A percentile compares a stretch with the other conserved stretches of the same genome.
These are phyloP conservation scores for Phytophthora sp. DNA, from an alignment of 352 stramenopile genomes.

Conservation along the genomic window DNA sequence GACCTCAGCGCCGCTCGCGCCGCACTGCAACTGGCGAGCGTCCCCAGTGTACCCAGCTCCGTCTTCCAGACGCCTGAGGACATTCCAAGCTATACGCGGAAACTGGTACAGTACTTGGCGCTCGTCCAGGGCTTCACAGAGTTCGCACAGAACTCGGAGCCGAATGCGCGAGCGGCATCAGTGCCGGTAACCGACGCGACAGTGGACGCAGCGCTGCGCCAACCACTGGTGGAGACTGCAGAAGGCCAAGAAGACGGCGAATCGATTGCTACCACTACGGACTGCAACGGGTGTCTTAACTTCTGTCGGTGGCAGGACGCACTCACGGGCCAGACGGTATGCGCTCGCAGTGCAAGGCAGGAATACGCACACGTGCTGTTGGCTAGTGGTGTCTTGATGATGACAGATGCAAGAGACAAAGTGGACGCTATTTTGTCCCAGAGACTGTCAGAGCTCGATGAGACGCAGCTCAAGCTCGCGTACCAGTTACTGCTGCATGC, in stretches of 20 bases:
- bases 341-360: slow-evolving; percentile 55
- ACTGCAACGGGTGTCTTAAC: slow-evolving; percentile 45
- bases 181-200: slow-evolving; percentile 16
- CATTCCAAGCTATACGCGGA: slow-evolving; percentile 41
- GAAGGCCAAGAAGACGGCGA: not conserved
- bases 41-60: not conserved
- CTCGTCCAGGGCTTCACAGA: slow-evolving; percentile 64
- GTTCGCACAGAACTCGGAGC: not conserved
- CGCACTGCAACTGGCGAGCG: slow-evolving; percentile 37
- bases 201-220: slow-evolving; percentile 20
- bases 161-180: not conserved
- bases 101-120: slow-evolving; percentile 52
- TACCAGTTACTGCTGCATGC: slow-evolving; percentile 72
- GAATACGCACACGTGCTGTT: slow-evolving; percentile 65
- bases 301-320: slow-evolving; percentile 69
- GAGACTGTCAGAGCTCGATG: slow-evolving; percentile 52
- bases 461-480: slow-evolving; percentile 71
- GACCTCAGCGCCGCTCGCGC: slow-evolving; percentile 49
- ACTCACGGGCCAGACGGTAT: slow-evolving; percentile 49
- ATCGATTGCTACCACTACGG: slow-evolving; percentile 3
- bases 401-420: slow-evolving; percentile 50
- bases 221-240: slow-evolving; percentile 51
- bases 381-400: slow-evolving; percentile 48
- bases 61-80: slow-evolving; percentile 28
- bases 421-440: slow-evolving; percentile 49